Conservation (phyloP, 768 basidiomycete species). For the Trametes cinnabarina region DNA sequence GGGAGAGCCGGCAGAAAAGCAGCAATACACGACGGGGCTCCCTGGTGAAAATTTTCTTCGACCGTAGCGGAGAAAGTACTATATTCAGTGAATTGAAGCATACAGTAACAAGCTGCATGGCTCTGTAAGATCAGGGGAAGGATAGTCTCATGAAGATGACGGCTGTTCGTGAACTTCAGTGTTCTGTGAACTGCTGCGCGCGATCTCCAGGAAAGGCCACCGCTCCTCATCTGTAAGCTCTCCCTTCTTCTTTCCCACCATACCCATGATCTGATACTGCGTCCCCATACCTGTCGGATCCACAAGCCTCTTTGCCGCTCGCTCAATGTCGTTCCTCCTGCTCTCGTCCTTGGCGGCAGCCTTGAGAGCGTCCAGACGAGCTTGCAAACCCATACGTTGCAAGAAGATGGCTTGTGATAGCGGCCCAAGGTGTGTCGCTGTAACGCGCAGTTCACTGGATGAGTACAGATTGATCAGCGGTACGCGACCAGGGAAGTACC, state of each 20-base stretch:
- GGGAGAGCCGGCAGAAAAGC: too few species aligned
- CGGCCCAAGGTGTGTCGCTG: conserved; percentile 58
- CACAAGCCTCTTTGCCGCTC: conserved; percentile 68
- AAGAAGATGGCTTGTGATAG: conserved; percentile 78
- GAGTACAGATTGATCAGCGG: not conserved
- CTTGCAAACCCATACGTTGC: conserved; percentile 66
- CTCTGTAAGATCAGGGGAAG: not conserved
- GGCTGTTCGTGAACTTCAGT: not conserved
- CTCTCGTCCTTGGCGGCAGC: conserved; percentile 48
- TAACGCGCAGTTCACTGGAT: not conserved
- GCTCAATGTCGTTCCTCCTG: conserved; percentile 49
- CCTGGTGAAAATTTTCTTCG: too few species aligned
- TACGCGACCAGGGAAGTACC: conserved; percentile 42
- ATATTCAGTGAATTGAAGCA: too few species aligned
- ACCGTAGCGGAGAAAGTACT: too few species aligned
- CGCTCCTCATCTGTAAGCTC: conserved; percentile 18
- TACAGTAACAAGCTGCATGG: too few species aligned
- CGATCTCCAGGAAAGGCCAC: conserved; percentile 24
- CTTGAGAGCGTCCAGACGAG: conserved; percentile 65
- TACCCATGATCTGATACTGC: conserved; percentile 80
- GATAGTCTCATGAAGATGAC: not conserved
- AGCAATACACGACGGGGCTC: too few species aligned
- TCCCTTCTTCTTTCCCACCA: conserved; percentile 31
- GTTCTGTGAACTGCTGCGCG: not conserved
- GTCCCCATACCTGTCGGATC: conserved; percentile 83